These are phyloP conservation scores for Leccinum fibrillosum DNA, from an alignment of 768 basidiomycete species.

Conservation along the genomic window DNA sequence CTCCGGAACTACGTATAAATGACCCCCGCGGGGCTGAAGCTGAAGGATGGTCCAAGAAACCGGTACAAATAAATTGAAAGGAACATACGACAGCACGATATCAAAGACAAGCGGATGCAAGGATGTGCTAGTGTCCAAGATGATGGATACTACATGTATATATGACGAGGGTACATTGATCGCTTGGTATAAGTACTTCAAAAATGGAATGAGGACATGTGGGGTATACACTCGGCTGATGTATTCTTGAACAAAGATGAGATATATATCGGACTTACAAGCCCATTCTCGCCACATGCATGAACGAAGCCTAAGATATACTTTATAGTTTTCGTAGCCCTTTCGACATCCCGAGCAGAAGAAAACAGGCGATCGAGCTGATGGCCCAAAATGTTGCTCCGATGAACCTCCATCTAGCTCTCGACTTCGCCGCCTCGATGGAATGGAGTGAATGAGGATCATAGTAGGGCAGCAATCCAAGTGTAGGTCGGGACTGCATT, in stretches of 20 bases:
- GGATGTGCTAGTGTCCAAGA: background rate
- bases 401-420: slow-evolving; percentile 46
- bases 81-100: background rate
- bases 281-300: background rate
- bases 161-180: background rate
- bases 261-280: background rate
- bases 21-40: background rate
- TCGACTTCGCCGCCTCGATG: slow-evolving; percentile 32
- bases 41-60: background rate
- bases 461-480: slow-evolving; percentile 39
- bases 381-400: slow-evolving; percentile 39
- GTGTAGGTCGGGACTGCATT: slow-evolving; percentile 31
- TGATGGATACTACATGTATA: background rate
- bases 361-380: slow-evolving; percentile 28
- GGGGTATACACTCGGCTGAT: background rate
- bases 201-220: background rate
- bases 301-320: background rate
- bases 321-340: slow-evolving; percentile 5
- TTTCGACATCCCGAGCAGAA: slow-evolving; percentile 27
- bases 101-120: background rate
- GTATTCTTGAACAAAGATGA: background rate
- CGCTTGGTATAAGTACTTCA: background rate
- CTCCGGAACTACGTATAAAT: background rate
- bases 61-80: background rate
- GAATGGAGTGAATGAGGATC: slow-evolving; percentile 42